Base-by-base conservation (phyloP, 768 basidiomycete genomes). In the Kwoniella dendrophila region DNA sequence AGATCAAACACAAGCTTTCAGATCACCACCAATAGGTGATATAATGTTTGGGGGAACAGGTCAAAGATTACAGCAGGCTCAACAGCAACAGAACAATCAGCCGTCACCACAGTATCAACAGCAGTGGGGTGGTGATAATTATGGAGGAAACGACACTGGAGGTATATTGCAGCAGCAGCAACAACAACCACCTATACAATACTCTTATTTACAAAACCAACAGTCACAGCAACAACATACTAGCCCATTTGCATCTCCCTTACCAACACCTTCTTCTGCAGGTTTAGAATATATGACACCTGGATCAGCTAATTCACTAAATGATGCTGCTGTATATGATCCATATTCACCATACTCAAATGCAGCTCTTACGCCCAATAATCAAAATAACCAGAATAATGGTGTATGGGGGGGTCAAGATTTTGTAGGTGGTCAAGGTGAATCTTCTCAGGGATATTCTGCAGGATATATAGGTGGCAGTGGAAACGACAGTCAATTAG, bases 11-110 rank as follows among this genome's bases (percentile, higher is more conserved):
- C 29, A 47, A 16, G 49, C 40, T 18, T 44, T 14, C 34, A 26
- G 51, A 22, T 58, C 52, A n/a, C 54, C 54, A 6, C 43, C 61
- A 7, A 64, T 68, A 5, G 56, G 69, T 3, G 63, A 65, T 12
- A 69, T 69, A 33, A 69, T 69, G 68, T 69, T 65, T 41, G 58
- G 58, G 14, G 57, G 58, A 18, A 14, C 36, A 11, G 33, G 34
- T n/a, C 60, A 62, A 34, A 3, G 52, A 14, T 14, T 27, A 12
- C 59, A 61, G 20, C 59, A 60, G 30, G 12, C 12, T 16, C 47
- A 30, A 27, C 36, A 41, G 4, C 43, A 57, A 26, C 54, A 56
- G 14, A 14, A 34, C 2, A 6, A 30, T 3, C 58, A 52, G 34
- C 29, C 22, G 24, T 40, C 41, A 11, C 49, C 41, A 29, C 38